phyloP scores from a whole-genome alignment of 805 yeast genomes.

The Starmerella asiatica region DNA sequence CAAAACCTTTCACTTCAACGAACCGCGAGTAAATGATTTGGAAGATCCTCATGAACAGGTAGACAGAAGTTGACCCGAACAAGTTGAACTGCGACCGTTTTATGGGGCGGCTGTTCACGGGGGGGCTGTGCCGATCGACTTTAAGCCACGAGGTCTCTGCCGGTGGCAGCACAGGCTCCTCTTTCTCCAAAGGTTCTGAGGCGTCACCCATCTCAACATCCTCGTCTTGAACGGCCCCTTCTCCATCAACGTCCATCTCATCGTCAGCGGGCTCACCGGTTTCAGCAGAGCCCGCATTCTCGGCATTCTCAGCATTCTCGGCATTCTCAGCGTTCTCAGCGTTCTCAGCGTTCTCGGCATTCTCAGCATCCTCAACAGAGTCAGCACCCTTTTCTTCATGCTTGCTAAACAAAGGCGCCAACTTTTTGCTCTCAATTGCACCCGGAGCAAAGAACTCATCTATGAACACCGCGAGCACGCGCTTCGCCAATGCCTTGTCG shows the following conservation, averaged over 20 bases:
- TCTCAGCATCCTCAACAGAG: slow-evolving; percentile 4
- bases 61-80: slow-evolving; percentile 78
- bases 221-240: slow-evolving; percentile 8
- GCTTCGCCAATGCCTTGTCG: slow-evolving; percentile 66
- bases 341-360: slow-evolving; percentile 2
- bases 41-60: slow-evolving; percentile 77
- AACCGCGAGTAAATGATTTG: slow-evolving; percentile 71
- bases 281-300: slow-evolving; percentile 1
- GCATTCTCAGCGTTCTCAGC: slow-evolving; percentile 5
- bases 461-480: slow-evolving; percentile 56
- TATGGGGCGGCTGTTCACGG: slow-evolving; percentile 19
- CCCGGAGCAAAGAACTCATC: slow-evolving; percentile 49
- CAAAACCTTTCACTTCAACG: slow-evolving; percentile 58
- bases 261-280: slow-evolving; percentile 9
- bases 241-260: slow-evolving; percentile 6
- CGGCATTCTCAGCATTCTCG: slow-evolving; percentile 1
- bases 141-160: slow-evolving; percentile 20
- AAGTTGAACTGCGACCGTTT: slow-evolving; percentile 46
- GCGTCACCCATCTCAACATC: slow-evolving; percentile 19
- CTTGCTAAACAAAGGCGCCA: slow-evolving; percentile 1
- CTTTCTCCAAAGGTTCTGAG: slow-evolving; percentile 2
- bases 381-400: slow-evolving; percentile 2
- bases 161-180: neutral
- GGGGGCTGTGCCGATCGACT: slow-evolving; percentile 19
- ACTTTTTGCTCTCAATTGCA: slow-evolving; percentile 1